A percentile compares a stretch with the other conserved stretches of the same genome.
These are phyloP conservation scores for Brassica balearica DNA, from an alignment of 441 rosid species.

Conservation along the genomic window DNA sequence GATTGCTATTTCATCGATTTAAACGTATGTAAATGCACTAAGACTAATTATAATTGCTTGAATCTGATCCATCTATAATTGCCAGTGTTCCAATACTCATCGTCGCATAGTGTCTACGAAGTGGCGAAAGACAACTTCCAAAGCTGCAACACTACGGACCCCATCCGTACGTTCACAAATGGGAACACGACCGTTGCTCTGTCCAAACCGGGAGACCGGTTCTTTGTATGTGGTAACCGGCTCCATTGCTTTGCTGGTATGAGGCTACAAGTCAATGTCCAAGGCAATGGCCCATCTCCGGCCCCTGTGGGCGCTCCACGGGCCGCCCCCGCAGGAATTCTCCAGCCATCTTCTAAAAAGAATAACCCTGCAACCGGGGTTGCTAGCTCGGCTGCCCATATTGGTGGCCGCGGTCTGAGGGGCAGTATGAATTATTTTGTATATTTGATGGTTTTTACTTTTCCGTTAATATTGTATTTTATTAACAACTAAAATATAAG, in stretches of 20 bases:
- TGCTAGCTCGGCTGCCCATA: slow-evolving; percentile 48
- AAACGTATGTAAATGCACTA: not conserved
- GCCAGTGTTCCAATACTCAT: slow-evolving; percentile 71
- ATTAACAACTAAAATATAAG: not conserved
- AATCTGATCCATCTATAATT: slow-evolving; percentile 18
- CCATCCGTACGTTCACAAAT: slow-evolving; percentile 52
- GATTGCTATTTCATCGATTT: not conserved
- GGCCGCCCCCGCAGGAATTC: slow-evolving; percentile 46
- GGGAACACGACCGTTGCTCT: slow-evolving; percentile 85
- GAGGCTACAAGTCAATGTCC: slow-evolving; percentile 68
- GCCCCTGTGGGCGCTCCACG: slow-evolving; percentile 61
- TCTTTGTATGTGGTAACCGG: slow-evolving; percentile 66
- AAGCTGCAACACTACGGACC: slow-evolving; percentile 63
- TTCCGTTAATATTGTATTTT: not conserved
- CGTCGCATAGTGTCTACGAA: slow-evolving; percentile 63
- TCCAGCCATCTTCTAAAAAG: slow-evolving; percentile 61
- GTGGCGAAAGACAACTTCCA: slow-evolving; percentile 57
- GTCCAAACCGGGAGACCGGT: slow-evolving; percentile 59
- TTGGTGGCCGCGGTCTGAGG: not conserved
- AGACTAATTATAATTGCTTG: not conserved
- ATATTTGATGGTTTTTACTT: slow-evolving; percentile 10
- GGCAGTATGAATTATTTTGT: slow-evolving; percentile 23
- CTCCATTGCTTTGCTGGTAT: slow-evolving; percentile 86
- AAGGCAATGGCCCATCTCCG: slow-evolving; percentile 52
- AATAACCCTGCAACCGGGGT: slow-evolving; percentile 50